Evolutionary conservation across 257 asterid genomes (phyloP), one percentile per base, ranked within the genome.

Genomic region (Nicotiana knightiana): DNA sequence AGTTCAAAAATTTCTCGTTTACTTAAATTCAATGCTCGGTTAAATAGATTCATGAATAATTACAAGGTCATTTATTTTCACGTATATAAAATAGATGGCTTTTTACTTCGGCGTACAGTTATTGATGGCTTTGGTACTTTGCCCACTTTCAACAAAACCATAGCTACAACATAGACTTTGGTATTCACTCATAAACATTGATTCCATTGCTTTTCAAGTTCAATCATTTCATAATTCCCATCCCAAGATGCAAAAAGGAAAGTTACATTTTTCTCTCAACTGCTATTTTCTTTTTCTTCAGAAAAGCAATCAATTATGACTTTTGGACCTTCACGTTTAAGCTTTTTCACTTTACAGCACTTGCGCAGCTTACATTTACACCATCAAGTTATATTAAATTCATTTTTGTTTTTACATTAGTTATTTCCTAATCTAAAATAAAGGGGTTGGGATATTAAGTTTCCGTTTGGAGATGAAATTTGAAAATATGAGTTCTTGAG

Each of bases 211-310:
- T 57, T 57, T 57, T 57, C 26, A n/a, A 57, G 9, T 57, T 57
- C 62, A 57, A 71, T 71, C 59, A 71, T 71, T 71, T 71, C 59
- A 71, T 71, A 59, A 71, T 71, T 71, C 59, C 24, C 78, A 71
- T 24, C 48, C 78, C 21, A 21, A 71, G 37, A 46, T 71, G 35
- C 78, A 39, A 39, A 70, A 70, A 70, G 35, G 35, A 5, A 70
- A 43, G 3, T 21, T 70, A 21, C 77, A 70, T 21, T 43, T 70
- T 43, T 71, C 59, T 11, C 59, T 43, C 46, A 21, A 11, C 21
- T 51, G 33, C 30, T 30, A 6, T 43, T 59, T 21, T 39, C 1
- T 43, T 43, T 68, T 70, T 5, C 12, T 48, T 24, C 33, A 46
- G 4, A 70, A 70, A 71, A 46, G 59, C 58, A 21, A 71, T 71